Evolutionary conservation across 164 flowering plant species (phyloP).

Genomic region (Vitis vinifera): ASM3070453v1 NC_081819.1:16156501-16157000

Average conservation of each 20-base stretch:
- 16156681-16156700: slow-evolving; percentile 22
- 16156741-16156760: not conserved
- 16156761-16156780: not conserved
- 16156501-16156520: no score
- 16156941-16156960: no score
- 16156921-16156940: no score
- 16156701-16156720: slow-evolving; percentile 24
- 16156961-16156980: no score
- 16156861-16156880: no score
- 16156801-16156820: not conserved
- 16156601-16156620: not conserved
- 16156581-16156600: not conserved
- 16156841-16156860: no score
- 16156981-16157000: no score
- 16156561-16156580: no score
- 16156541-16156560: no score
- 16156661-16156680: slow-evolving; percentile 24
- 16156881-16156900: no score
- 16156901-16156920: no score
- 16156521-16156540: no score
- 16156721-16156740: slow-evolving; percentile 31
- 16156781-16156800: not conserved
- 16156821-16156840: not conserved
- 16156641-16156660: slow-evolving; percentile 23
- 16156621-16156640: slow-evolving; percentile 29